Conservation (phyloP, 352 stramenopile species). For the Pythium periplocum region DNA sequence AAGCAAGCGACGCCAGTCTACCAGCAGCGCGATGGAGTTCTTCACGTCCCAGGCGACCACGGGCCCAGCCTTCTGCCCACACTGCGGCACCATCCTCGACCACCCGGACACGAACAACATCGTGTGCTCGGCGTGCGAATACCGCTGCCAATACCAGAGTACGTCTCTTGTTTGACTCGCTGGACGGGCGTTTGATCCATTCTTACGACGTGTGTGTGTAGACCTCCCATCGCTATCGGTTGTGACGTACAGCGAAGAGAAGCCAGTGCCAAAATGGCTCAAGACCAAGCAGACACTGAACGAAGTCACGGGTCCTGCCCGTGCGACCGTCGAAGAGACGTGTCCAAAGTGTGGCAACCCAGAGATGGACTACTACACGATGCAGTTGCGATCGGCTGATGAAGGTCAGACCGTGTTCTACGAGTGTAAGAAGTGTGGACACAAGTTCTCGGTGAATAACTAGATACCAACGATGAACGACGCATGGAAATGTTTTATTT, state of each 20-base stretch:
- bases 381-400: slow-evolving; percentile 98
- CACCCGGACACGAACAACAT: slow-evolving; percentile 86
- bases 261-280: slow-evolving; percentile 77
- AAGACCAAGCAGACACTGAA: slow-evolving; percentile 63
- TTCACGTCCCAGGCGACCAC: slow-evolving; percentile 59
- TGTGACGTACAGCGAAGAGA: slow-evolving; percentile 71
- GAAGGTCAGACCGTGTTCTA: slow-evolving; percentile 99
- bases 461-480: slow-evolving; percentile 22
- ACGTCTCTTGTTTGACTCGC: slow-evolving; percentile 4
- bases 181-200: slow-evolving; percentile 1
- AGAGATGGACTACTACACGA: slow-evolving; percentile 99
- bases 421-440: slow-evolving; percentile 97
- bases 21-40: slow-evolving; percentile 46
- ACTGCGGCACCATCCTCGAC: slow-evolving; percentile 86
- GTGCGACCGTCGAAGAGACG: slow-evolving; percentile 96
- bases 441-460: slow-evolving; percentile 89
- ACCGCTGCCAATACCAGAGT: slow-evolving; percentile 83
- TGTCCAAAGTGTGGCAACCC: slow-evolving; percentile 96
- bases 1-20: slow-evolving; percentile 13
- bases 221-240: slow-evolving; percentile 76
- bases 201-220: slow-evolving; percentile 12
- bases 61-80: slow-evolving; percentile 81
- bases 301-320: slow-evolving; percentile 81
- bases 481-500: too few species aligned
- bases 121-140: slow-evolving; percentile 81